Conservation (phyloP, 768 basidiomycete species). For the Wakefieldia striispora region DNA sequence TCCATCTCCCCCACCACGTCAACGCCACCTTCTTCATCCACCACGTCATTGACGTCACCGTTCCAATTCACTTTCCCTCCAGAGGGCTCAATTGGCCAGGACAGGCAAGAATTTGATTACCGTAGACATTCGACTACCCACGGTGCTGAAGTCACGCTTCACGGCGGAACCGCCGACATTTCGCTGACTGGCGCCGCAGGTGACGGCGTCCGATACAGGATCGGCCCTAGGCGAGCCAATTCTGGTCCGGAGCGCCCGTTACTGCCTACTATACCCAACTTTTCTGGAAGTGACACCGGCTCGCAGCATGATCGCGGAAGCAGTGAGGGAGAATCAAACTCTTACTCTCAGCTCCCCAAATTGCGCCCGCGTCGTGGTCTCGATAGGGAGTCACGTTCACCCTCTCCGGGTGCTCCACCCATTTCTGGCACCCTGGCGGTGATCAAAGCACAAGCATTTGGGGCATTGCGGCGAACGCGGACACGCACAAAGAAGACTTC, state of each 20-base stretch:
- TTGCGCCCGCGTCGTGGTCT: conserved; percentile 48
- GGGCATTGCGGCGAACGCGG: conserved; percentile 76
- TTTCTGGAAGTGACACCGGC: conserved; percentile 50
- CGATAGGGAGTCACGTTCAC: conserved; percentile 47
- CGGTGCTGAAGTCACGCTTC: conserved; percentile 62
- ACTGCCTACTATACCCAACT: conserved; percentile 46
- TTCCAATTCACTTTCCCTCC: conserved; percentile 63
- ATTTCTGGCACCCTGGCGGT: conserved; percentile 84
- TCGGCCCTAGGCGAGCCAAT: conserved; percentile 47
- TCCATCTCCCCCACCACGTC: conserved; percentile 71
- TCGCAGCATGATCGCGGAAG: conserved; percentile 53
- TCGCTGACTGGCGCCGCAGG: conserved; percentile 49
- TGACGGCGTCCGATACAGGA: conserved; percentile 61
- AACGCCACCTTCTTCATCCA: conserved; percentile 58
- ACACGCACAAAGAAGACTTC: conserved; percentile 69
- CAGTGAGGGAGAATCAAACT: conserved; percentile 52
- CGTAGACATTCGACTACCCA: conserved; percentile 55
- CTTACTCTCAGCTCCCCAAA: conserved; percentile 41
- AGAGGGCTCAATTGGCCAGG: conserved; percentile 50
- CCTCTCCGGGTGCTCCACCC: conserved; percentile 44
- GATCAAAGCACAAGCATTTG: conserved; percentile 89
- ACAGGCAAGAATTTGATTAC: conserved; percentile 65
- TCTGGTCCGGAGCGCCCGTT: conserved; percentile 48
- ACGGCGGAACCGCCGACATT: conserved; percentile 73
- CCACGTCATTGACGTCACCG: conserved; percentile 58